Evolutionary conservation across 129 eudicot genomes (phyloP).

Genomic region (Helichrysum umbraculigerum): DNA sequence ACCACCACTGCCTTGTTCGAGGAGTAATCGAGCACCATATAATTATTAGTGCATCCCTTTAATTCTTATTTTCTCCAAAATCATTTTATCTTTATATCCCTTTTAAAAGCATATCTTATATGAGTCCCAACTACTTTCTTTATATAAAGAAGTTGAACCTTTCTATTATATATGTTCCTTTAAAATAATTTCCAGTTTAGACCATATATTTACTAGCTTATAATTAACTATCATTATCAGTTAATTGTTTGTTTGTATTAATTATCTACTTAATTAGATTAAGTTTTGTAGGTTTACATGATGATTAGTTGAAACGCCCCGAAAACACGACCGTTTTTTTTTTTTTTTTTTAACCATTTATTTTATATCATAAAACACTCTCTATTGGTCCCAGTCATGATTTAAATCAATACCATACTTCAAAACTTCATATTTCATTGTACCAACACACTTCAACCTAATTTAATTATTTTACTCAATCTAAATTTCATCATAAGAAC

Average conservation of each 20-base stretch:
- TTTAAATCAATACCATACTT: too few species aligned
- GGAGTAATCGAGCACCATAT: conserved; percentile 31
- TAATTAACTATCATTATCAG: not conserved
- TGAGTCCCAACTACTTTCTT: conserved; percentile 12
- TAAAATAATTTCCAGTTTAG: not conserved
- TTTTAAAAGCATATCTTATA: conserved; percentile 8
- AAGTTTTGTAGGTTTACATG: not conserved
- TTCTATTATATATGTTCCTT: not conserved
- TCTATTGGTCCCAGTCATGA: too few species aligned
- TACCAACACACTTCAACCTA: too few species aligned
- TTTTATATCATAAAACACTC: too few species aligned
- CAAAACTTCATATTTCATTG: too few species aligned
- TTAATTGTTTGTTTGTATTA: not conserved
- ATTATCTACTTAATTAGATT: not conserved
- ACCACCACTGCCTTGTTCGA: conserved; percentile 27
- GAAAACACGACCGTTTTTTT: too few species aligned
- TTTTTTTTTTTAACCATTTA: too few species aligned
- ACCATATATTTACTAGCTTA: not conserved
- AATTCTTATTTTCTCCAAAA: conserved; percentile 7
- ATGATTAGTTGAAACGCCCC: not conserved
- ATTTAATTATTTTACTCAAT: too few species aligned
- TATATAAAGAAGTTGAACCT: not conserved
- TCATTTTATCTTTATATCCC: conserved; percentile 27
- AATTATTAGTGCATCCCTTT: conserved; percentile 4
- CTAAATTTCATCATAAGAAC: too few species aligned